Conservation (phyloP, 495 filamentous ascomycete species). For the Podospora pseudocomata region DNA sequence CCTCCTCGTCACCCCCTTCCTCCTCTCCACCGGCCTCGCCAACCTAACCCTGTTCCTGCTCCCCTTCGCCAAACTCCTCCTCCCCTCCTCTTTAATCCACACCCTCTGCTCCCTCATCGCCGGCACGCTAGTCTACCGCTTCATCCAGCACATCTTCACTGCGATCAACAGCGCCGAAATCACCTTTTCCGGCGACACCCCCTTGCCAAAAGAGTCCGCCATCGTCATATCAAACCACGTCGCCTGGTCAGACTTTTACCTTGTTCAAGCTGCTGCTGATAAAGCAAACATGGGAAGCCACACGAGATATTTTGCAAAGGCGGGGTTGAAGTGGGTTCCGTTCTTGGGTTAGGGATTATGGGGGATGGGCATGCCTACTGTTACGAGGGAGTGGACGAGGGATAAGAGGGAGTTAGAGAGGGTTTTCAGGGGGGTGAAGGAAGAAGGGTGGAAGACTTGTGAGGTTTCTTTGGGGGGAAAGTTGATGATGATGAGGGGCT, state of each 20-base stretch:
- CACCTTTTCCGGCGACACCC: constrained; percentile 45
- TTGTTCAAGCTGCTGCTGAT: constrained; percentile 55
- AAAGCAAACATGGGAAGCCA: constrained; percentile 52
- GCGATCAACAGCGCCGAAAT: constrained; percentile 47
- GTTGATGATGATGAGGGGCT: not conserved
- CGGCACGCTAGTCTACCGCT: constrained; percentile 44
- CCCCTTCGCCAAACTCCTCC: not conserved
- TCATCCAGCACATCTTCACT: constrained; percentile 53
- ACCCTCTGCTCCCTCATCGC: constrained; percentile 49
- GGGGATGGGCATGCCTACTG: constrained; percentile 59
- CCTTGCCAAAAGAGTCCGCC: constrained; percentile 49
- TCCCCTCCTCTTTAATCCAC: constrained; percentile 39
- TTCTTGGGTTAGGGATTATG: constrained; percentile 59
- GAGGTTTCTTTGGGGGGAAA: constrained; percentile 19
- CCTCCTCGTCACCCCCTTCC: not conserved
- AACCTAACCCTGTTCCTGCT: not conserved
- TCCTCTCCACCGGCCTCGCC: not conserved
- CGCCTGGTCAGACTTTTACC: constrained; percentile 57
- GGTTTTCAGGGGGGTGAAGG: constrained; percentile 49
- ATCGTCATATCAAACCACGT: constrained; percentile 58
- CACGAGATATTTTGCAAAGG: constrained; percentile 57
- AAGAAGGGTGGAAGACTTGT: constrained; percentile 53
- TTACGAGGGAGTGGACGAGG: constrained; percentile 52
- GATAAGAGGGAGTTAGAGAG: constrained; percentile 52
- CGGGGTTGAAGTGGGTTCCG: constrained; percentile 51